Base-by-base conservation (phyloP, 108 stramenopile genomes). In the Skeletonema menzelii region DNA sequence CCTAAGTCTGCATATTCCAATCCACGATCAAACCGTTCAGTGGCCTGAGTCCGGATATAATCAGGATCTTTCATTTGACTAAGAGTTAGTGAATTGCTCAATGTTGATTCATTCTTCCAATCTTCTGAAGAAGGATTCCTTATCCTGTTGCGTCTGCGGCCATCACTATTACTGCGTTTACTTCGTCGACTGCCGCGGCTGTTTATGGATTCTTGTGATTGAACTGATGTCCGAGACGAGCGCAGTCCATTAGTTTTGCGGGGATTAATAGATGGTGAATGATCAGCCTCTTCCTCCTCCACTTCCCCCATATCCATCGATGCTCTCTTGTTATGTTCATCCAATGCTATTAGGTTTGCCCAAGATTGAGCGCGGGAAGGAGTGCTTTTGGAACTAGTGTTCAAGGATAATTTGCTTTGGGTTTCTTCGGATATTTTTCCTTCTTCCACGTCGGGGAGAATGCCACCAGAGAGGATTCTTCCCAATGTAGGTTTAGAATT, bases 1-100 rank as follows among this genome's bases (percentile, higher is more conserved):
- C 66, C 44, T 15, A 31, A 8, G 27, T 67, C 53, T 5, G 40
- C 46, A 12, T 42, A 44, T 0, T 55, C 22, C 14, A 37, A 17
- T 28, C 66, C 46, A 4, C 66, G 27, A 2, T 47, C 46, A 44
- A 27, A 42, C 22, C 47, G 11, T 31, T 55, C 59, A 19, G n/a
- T 11, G 2, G 59, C 59, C n/a, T 60, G 59, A 34, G 27, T 31
- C 10, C 59, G 26, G 26, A 60, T 60, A 35, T 60, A 60, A 11
- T 31, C 59, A 1, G 30, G 59, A 60, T 60, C 59, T 60, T 60
- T 60, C 49, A 53, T 53, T 22, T 53, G 49, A 22, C 49, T 53
- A 10, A 53, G 22, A 19, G 34, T 60, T 31, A 32, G 34, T n/a
- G 8, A 20, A n/a, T 7, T 8, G 22, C 59, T 59, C 15, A 3